Conservation (phyloP, 768 basidiomycete species). For the Leccinum variicolor region DNA sequence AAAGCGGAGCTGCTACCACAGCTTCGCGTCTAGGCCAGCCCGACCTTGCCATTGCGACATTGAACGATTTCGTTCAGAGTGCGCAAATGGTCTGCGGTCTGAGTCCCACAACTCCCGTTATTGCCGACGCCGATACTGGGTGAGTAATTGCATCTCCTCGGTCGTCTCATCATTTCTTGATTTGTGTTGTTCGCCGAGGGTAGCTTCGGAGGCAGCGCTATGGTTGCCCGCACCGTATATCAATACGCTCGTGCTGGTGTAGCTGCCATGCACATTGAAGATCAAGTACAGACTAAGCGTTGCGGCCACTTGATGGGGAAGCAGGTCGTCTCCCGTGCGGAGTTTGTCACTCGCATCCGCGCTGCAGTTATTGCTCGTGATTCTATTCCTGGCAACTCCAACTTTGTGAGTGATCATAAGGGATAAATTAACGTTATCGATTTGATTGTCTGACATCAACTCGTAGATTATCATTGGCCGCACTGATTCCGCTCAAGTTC, state of each 20-base stretch:
- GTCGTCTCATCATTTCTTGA: slow-evolving; percentile 8
- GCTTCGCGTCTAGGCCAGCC: slow-evolving; percentile 76
- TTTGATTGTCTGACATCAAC: neutral
- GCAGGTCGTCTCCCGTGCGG: slow-evolving; percentile 77
- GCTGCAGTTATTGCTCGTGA: slow-evolving; percentile 78
- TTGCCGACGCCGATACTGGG: slow-evolving; percentile 82
- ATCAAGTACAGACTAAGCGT: slow-evolving; percentile 78
- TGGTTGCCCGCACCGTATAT: slow-evolving; percentile 72
- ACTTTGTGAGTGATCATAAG: slow-evolving; percentile 49
- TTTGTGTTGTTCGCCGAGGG: neutral
- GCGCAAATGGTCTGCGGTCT: slow-evolving; percentile 70
- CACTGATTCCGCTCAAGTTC: slow-evolving; percentile 74
- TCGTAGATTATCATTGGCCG: slow-evolving; percentile 66
- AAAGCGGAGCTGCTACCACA: slow-evolving; percentile 79
- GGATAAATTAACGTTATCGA: neutral
- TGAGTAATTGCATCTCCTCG: slow-evolving; percentile 20
- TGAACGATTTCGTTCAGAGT: slow-evolving; percentile 72
- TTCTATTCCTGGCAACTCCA: slow-evolving; percentile 68
- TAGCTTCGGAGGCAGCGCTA: slow-evolving; percentile 69
- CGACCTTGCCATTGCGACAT: slow-evolving; percentile 74
- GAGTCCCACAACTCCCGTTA: slow-evolving; percentile 63
- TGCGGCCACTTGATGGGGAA: slow-evolving; percentile 81
- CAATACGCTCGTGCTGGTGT: slow-evolving; percentile 68
- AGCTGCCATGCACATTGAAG: slow-evolving; percentile 76
- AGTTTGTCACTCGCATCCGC: slow-evolving; percentile 69